Percentiles rank a stretch among this genome's conserved stretches.
Evolutionary conservation across 2,329 filamentous ascomycete genomes (phyloP).

Genomic region (Malbranchea zuffiana): DNA sequence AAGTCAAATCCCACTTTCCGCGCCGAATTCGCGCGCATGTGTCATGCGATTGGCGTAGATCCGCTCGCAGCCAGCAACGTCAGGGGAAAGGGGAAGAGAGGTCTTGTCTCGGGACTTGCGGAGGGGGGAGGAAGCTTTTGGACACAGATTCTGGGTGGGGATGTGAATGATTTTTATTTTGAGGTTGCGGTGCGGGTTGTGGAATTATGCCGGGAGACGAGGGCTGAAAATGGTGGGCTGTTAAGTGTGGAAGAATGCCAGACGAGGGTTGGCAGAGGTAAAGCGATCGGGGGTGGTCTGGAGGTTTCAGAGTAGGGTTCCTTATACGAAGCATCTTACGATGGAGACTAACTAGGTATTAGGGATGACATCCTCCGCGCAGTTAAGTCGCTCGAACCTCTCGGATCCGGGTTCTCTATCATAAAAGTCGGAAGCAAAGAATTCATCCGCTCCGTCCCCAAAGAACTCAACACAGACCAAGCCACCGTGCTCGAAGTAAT

Average conservation of each 20-base stretch:
- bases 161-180: constrained; percentile 97
- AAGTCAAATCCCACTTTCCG: constrained; percentile 90
- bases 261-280: constrained; percentile 60
- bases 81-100: constrained; percentile 38
- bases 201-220: constrained; percentile 76
- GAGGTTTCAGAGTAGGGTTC: constrained; percentile 60
- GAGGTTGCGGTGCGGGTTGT: constrained; percentile 93
- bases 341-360: background rate
- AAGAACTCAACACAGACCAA: constrained; percentile 91
- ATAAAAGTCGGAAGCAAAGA: constrained; percentile 71
- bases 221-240: constrained; percentile 83
- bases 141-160: constrained; percentile 82
- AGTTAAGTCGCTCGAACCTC: constrained; percentile 72
- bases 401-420: constrained; percentile 79
- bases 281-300: constrained; percentile 62
- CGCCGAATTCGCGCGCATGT: constrained; percentile 97
- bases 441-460: constrained; percentile 85
- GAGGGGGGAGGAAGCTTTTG: constrained; percentile 60
- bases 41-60: constrained; percentile 89
- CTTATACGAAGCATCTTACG: background rate
- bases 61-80: constrained; percentile 63
- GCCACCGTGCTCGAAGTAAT: constrained; percentile 83
- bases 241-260: constrained; percentile 74
- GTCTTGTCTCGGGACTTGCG: constrained; percentile 23
- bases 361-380: constrained; percentile 84